These are phyloP conservation scores for Heracleum sosnowskyi DNA, from an alignment of 129 eudicot species.

Conservation along the genomic window DNA sequence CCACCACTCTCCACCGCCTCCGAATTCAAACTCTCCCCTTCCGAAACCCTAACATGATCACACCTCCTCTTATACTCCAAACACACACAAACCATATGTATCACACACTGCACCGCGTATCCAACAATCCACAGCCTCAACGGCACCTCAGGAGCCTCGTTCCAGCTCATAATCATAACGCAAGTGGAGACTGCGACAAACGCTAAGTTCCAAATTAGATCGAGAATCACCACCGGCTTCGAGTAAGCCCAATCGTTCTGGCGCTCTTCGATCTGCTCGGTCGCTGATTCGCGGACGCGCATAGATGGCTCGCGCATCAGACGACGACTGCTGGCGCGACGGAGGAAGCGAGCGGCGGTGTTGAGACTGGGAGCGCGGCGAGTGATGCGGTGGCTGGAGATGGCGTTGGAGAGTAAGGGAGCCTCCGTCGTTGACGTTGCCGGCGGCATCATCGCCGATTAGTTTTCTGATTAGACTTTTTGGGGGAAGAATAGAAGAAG, in stretches of 20 bases:
- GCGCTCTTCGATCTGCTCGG: slow-evolving; percentile 35
- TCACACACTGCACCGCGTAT: slow-evolving; percentile 29
- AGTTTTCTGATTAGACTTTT: neutral
- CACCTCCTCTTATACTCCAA: slow-evolving; percentile 22
- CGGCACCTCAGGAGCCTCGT: slow-evolving; percentile 25
- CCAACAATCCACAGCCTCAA: slow-evolving; percentile 35
- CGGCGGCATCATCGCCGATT: slow-evolving; percentile 23
- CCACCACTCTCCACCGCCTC: slow-evolving; percentile 13
- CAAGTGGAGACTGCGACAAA: slow-evolving; percentile 20
- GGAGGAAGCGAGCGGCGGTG: slow-evolving; percentile 18
- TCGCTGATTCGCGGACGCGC: slow-evolving; percentile 20
- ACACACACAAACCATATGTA: slow-evolving; percentile 30
- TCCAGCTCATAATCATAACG: slow-evolving; percentile 18
- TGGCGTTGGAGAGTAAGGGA: slow-evolving; percentile 30
- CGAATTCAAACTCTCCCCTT: neutral
- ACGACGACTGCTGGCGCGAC: slow-evolving; percentile 18
- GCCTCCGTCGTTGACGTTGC: slow-evolving; percentile 20
- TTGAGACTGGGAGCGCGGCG: slow-evolving; percentile 16
- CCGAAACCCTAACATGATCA: neutral
- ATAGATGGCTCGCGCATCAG: slow-evolving; percentile 16
- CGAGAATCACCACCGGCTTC: slow-evolving; percentile 27
- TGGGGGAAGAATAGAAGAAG: neutral
- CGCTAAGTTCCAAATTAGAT: slow-evolving; percentile 34
- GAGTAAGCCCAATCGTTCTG: slow-evolving; percentile 41
- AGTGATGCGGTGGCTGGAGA: slow-evolving; percentile 13